Conservation (phyloP, 2,329 filamentous ascomycete genomes). For the Xylaria hypoxylon region DNA sequence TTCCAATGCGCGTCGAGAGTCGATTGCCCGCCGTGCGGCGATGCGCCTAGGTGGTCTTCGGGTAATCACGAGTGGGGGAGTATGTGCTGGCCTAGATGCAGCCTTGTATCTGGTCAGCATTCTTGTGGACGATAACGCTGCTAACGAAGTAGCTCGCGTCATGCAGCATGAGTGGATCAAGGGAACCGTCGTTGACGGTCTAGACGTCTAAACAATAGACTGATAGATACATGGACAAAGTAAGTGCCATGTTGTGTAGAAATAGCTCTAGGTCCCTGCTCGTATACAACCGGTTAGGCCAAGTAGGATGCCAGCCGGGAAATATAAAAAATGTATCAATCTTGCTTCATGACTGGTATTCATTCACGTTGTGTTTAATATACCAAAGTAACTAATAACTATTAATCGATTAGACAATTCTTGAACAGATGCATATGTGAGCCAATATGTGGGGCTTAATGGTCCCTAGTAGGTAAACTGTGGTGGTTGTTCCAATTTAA, state of each 20-base stretch:
- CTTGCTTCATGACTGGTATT: neutral
- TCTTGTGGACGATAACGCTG: constrained; percentile 80
- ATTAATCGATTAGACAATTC: neutral
- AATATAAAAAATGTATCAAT: constrained; percentile 27
- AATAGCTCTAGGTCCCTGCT: constrained; percentile 27
- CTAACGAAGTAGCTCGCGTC: constrained; percentile 77
- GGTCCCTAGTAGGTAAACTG: too few relatives aligned
- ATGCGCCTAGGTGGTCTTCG: constrained; percentile 77
- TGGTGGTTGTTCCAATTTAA: too few relatives aligned
- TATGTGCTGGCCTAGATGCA: constrained; percentile 85
- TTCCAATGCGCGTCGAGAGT: constrained; percentile 80
- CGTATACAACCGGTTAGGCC: constrained; percentile 35
- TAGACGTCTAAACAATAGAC: constrained; percentile 74
- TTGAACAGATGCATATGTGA: too few relatives aligned
- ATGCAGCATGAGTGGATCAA: constrained; percentile 90
- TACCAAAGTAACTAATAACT: too few relatives aligned
- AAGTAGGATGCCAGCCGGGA: constrained; percentile 32
- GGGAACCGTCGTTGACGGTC: constrained; percentile 84
- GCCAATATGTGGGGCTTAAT: neutral
- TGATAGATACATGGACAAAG: constrained; percentile 23
- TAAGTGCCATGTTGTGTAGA: constrained; percentile 31
- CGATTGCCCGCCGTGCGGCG: constrained; percentile 79
- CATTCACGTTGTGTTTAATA: neutral
- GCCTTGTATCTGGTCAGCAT: constrained; percentile 86
- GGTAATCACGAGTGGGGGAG: constrained; percentile 83